These are phyloP conservation scores for Paecilomyces fulvus DNA, from an alignment of 2,329 filamentous ascomycete species.

Conservation along the genomic window DNA sequence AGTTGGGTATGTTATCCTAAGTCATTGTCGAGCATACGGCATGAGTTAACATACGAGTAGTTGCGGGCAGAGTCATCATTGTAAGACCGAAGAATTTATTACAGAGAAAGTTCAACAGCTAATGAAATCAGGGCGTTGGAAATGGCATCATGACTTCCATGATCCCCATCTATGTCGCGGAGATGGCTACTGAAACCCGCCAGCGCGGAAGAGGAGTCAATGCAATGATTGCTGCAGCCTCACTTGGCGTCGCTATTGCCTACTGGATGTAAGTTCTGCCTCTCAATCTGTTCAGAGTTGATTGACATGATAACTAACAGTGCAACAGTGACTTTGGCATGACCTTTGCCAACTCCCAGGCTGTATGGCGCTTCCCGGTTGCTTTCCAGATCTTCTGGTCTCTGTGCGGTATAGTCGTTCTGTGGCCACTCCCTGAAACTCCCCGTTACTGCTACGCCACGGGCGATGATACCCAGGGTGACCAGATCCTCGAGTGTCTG, in stretches of 20 bases:
- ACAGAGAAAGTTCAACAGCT: background rate
- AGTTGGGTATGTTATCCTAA: conserved; percentile 8
- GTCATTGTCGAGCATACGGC: background rate
- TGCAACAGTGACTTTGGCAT: conserved; percentile 21
- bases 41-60: conserved; percentile 1
- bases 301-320: background rate
- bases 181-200: conserved; percentile 18
- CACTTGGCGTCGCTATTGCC: conserved; percentile 17
- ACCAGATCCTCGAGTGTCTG: conserved; percentile 14
- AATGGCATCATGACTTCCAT: conserved; percentile 23
- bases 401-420: conserved; percentile 13
- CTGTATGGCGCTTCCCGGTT: conserved; percentile 24
- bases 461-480: conserved; percentile 15
- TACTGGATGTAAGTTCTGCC: conserved; percentile 21
- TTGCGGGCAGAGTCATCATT: conserved; percentile 18
- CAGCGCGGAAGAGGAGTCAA: conserved; percentile 21
- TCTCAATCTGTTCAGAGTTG: background rate
- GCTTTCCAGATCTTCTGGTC: conserved; percentile 22
- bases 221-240: conserved; percentile 20
- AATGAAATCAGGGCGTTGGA: conserved; percentile 17
- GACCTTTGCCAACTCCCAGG: conserved; percentile 17
- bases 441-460: conserved; percentile 22
- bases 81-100: conserved; percentile 6
- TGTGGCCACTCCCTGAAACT: conserved; percentile 15
- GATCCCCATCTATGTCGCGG: conserved; percentile 22